Conservation (phyloP, 805 yeast species). For the Citeromyces matritensis region DNA sequence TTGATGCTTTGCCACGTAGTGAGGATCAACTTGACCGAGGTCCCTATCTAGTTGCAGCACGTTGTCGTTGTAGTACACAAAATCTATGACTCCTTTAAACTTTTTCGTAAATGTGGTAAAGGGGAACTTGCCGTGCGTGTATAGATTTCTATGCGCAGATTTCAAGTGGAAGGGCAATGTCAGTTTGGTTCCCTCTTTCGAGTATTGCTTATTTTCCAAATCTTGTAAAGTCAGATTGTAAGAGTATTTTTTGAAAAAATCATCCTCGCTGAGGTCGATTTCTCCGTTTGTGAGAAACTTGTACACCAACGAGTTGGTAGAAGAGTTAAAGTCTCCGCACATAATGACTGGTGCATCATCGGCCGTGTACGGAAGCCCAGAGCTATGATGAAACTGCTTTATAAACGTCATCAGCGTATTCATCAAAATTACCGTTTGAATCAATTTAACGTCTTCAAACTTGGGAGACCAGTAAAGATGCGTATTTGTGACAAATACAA, state of each 20-base stretch:
- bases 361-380: background rate
- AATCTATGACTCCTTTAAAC: constrained; percentile 38
- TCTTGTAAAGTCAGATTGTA: constrained; percentile 4
- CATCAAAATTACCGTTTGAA: constrained; percentile 30
- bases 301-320: constrained; percentile 31
- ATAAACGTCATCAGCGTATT: constrained; percentile 1
- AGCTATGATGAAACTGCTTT: background rate
- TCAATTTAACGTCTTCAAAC: constrained; percentile 34
- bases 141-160: constrained; percentile 13
- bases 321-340: constrained; percentile 45
- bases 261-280: constrained; percentile 8
- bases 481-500: constrained; percentile 36
- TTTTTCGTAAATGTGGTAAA: constrained; percentile 32
- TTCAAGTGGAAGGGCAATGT: constrained; percentile 5
- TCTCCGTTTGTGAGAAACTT: constrained; percentile 14
- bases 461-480: constrained; percentile 46
- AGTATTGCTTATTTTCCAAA: background rate
- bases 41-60: constrained; percentile 24
- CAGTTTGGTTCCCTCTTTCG: constrained; percentile 1
- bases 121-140: constrained; percentile 7
- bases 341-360: constrained; percentile 13
- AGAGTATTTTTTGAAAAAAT: constrained; percentile 8
- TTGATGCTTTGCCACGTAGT: constrained; percentile 13
- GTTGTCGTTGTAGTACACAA: constrained; percentile 33
- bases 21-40: constrained; percentile 32